Conservation (phyloP, 371 early-diverging fungal genomes). For the Nosema muscidifuracis region DNA sequence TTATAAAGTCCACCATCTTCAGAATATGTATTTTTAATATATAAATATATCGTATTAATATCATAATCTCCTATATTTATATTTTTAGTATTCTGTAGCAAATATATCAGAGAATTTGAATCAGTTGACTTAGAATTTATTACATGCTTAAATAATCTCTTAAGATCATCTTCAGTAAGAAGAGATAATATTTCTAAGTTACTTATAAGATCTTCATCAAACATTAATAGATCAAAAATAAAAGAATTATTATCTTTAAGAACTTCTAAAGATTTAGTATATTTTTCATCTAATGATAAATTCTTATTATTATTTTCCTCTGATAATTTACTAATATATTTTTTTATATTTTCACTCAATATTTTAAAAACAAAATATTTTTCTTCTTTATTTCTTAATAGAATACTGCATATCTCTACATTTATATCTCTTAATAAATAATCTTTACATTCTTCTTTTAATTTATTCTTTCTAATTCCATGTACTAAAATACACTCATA, state of each 20-base stretch:
- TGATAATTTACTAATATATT: no score
- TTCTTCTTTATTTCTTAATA: no score
- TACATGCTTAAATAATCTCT: background rate
- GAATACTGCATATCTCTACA: background rate
- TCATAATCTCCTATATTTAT: background rate
- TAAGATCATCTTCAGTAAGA: background rate
- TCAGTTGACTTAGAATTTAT: background rate
- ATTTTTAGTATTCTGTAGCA: background rate
- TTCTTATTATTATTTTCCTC: no score
- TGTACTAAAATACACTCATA: background rate
- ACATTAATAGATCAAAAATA: background rate
- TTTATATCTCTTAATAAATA: background rate
- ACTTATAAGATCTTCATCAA: background rate
- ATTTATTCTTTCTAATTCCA: background rate
- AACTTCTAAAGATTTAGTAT: background rate
- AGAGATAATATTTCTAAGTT: background rate
- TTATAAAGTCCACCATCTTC: constrained; percentile 4
- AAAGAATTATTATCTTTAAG: background rate
- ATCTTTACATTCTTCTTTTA: background rate
- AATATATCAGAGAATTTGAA: background rate
- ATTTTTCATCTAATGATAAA: no score
- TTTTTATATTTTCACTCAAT: background rate
- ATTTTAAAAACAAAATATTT: background rate
- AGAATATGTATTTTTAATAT: background rate
- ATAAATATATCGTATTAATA: constrained; percentile 3